Base-by-base conservation (phyloP, 106 monocot species). In the Platanthera zijinensis region DNA sequence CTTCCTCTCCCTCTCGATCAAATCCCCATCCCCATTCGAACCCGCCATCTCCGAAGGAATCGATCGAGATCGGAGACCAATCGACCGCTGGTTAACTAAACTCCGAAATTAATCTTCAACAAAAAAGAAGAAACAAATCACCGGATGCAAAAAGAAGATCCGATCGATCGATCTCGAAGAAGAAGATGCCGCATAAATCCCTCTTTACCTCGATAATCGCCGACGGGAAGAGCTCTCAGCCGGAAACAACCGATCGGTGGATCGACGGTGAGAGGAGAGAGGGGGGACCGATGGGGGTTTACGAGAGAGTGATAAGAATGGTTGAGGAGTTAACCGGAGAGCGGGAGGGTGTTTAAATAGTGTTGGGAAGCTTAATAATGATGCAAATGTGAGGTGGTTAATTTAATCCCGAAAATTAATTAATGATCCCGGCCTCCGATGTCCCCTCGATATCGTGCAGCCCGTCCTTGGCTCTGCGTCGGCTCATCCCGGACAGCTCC, bases 1-100 rank as follows among this genome's bases (percentile, higher is more conserved):
- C 56, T 76, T 70, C 48, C 64, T 69, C 48, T 68, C 72, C 50
- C 81, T 21, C 25, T 64, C 78, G 52, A 53, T 18, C 51, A 32
- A 15, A 74, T 74, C 21, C 11, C 28, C 12, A 6, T 52, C 74
- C 2, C 52, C 22, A 74, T 47, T 53, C 52, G 74, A 17, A 32
- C 52, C 28, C 74, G 52, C 74, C 74, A 74, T 74, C 30, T 1
- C 3, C 4, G 6, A 48, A 48, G 1, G 3, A 71, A 49, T n/a
- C 71, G 71, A 49, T 49, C 71, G 17, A 71, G 71, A 71, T 71
- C 71, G 1, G 48, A 10, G 48, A 71, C 17, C 12, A 49, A 71
- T 71, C 68, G 30, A 71, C 12, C 12, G 39, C 68, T 46, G 21
- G 21, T 63, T 56, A 11, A 12, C 12, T 4, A 14, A 52, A 10